Evolutionary conservation across 768 basidiomycete species (phyloP), one percentile per base, ranked within the genome.

Genomic region (Dacryopinax primogenitus): DNA sequence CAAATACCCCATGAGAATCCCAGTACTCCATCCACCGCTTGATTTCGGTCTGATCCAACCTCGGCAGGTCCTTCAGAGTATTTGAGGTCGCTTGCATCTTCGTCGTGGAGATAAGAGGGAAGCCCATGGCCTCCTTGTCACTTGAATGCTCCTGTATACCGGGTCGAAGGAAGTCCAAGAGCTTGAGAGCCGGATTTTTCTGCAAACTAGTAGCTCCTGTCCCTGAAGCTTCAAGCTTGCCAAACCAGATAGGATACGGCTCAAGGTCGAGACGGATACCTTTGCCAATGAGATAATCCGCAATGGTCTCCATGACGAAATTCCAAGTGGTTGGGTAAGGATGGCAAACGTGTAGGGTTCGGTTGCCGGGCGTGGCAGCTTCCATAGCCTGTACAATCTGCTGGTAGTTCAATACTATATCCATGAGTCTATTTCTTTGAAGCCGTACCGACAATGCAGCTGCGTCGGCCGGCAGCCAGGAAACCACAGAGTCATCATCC

Each of bases 401-500:
- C 9, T 4, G 6, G 3, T 23, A 23, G 21, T 3, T 58, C 51
- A 58, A 30, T 30, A 3, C 7, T 4, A 9, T 18, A 21, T 6
- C 3, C 21, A 6, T 3, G 15, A 58, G 3, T 4, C 15, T 7
- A 18, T 9, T 18, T 18, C 4, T 3, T n/a, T n/a, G 3, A 58
- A 4, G 3, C 6, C 63, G 13, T 36, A 64, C 63, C 1, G 63
- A 41, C 9, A 33, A 12, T 3, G 63, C 63, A 26, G 63, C 63
- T 2, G 45, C 39, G 39, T 64, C 63, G 16, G 47, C 39, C 4
- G 63, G 63, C 28, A 64, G 63, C 63, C 63, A 64, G 9, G 28
- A 33, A n/a, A 45, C 23, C 41, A 41, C 21, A 7, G 32, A 28
- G 13, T 41, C 28, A 3, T 64, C 39, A 15, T 30, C 23, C 28